Conservation (phyloP, 768 basidiomycete species). For the Auriscalpium vulgare region DNA sequence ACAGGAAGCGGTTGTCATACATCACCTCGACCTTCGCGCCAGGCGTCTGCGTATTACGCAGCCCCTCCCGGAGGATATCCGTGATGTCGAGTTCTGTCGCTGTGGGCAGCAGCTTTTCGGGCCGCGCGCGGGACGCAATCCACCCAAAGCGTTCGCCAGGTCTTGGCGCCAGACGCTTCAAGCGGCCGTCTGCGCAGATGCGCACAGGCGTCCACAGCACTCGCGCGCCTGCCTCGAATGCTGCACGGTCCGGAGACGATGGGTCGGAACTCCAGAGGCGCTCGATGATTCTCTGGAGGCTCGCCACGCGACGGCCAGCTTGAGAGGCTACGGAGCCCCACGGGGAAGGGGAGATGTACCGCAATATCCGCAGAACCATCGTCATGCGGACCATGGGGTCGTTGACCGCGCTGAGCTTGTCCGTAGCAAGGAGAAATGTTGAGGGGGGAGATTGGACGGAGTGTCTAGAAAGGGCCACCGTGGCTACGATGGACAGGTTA, state of each 20-base stretch:
- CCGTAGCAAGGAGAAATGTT: slow-evolving; percentile 21
- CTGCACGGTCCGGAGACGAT: slow-evolving; percentile 18
- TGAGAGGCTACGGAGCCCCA: slow-evolving; percentile 71
- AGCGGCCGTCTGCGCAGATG: slow-evolving; percentile 2
- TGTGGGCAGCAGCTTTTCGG: slow-evolving; percentile 19
- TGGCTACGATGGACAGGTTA: not conserved
- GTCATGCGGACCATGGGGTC: slow-evolving; percentile 16
- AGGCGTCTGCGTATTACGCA: slow-evolving; percentile 6
- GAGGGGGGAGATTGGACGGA: slow-evolving; percentile 18
- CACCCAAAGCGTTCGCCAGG: slow-evolving; percentile 37
- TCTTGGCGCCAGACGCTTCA: not conserved
- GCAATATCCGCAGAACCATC: slow-evolving; percentile 40
- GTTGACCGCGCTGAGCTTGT: slow-evolving; percentile 2
- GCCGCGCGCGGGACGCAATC: slow-evolving; percentile 56
- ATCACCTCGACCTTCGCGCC: slow-evolving; percentile 31
- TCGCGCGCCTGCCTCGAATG: slow-evolving; percentile 8
- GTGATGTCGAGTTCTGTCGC: slow-evolving; percentile 39
- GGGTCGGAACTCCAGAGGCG: slow-evolving; percentile 37
- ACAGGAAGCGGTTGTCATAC: slow-evolving; percentile 59
- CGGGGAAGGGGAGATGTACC: slow-evolving; percentile 63
- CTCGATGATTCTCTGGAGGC: slow-evolving; percentile 39
- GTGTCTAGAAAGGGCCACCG: slow-evolving; percentile 9
- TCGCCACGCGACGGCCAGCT: slow-evolving; percentile 39
- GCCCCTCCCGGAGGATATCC: slow-evolving; percentile 11
- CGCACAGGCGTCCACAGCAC: slow-evolving; percentile 12